These are phyloP conservation scores for Taphrina populina DNA, from an alignment of 1,139 yeast species.

Conservation along the genomic window DNA sequence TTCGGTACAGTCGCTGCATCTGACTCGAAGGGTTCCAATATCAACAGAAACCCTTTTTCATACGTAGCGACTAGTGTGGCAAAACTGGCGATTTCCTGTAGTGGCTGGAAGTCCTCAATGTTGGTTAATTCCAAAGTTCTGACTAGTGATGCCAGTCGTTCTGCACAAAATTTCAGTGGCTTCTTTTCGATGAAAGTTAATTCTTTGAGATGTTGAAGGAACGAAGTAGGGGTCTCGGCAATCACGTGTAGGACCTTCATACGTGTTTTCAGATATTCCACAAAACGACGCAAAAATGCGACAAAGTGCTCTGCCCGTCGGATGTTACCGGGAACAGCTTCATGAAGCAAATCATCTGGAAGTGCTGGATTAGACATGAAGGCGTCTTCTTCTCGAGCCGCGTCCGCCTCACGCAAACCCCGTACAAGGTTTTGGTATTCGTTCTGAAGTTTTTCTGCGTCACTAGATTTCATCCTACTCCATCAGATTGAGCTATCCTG, in stretches of 20 bases:
- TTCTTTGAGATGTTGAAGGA: conserved; percentile 87
- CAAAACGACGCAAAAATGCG: conserved; percentile 83
- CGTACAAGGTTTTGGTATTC: conserved; percentile 90
- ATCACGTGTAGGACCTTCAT: conserved; percentile 97
- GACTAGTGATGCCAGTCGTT: conserved; percentile 79
- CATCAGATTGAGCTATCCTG: conserved; percentile 1
- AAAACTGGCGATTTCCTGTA: conserved; percentile 93
- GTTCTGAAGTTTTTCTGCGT: conserved; percentile 76
- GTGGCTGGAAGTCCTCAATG: conserved; percentile 86
- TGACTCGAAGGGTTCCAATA: conserved; percentile 92
- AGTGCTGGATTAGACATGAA: conserved; percentile 86
- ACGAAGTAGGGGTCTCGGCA: conserved; percentile 92
- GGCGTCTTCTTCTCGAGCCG: conserved; percentile 70
- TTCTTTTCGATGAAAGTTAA: conserved; percentile 87
- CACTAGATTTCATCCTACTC: conserved; percentile 63
- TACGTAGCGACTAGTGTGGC: conserved; percentile 95
- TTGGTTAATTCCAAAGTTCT: conserved; percentile 83
- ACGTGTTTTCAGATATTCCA: conserved; percentile 82
- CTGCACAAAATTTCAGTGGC: conserved; percentile 89
- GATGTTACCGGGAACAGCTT: conserved; percentile 96
- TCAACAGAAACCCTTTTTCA: conserved; percentile 86
- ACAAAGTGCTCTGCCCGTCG: conserved; percentile 95
- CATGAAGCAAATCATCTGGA: conserved; percentile 79
- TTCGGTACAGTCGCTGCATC: conserved; percentile 98
- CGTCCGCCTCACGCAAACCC: conserved; percentile 78